Evolutionary conservation across 345 rosid species (phyloP), one percentile per base, ranked within the genome.

Genomic region (Populus simonii): DNA sequence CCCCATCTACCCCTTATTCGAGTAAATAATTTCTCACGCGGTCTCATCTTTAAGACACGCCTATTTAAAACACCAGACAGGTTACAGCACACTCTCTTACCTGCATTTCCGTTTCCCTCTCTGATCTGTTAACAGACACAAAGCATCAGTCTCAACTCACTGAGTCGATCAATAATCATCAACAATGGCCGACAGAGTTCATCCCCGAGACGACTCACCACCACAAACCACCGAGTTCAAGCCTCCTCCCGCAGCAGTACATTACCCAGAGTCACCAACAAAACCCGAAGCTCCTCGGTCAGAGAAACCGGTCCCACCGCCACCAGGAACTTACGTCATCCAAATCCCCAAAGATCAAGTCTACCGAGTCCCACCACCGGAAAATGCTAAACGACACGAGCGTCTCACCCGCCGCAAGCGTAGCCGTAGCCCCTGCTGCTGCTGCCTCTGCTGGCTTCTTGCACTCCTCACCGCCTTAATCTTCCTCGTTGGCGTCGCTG

Each of bases 321-420:
- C 90, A 10, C 86, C 91, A 3, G 87, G 86, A 8, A 93, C 97
- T 3, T 92, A 93, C 91, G 94, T 96, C 43, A 83, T 92, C 81
- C 93, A 89, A 65, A 81, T 96, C 78, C 99, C 97, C 5, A 96
- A 96, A 72, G 94, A 93, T 79, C 96, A 90, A 77, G 74, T 96
- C 89, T 90, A 91, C 86, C 91, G 94, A n/a, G 84, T 96, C 7
- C 98, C 99, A 0, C 98, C 99, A 1, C 96, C 93, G 36, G 96
- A 87, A 74, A 92, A 92, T 81, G 91, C 93, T 17, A 84, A 81
- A 27, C 97, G 90, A 31, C 79, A 72, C 63, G 83, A 86, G 8
- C 76, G 78, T n/a, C 92, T 92, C 85, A 83, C 99, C 6, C 79
- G 83, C 59, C 82, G 86, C 2, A 84, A 86, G 51, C 11, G 71